phyloP scores from a whole-genome alignment of 768 basidiomycete species.

The Lactifluus pinguis region DNA sequence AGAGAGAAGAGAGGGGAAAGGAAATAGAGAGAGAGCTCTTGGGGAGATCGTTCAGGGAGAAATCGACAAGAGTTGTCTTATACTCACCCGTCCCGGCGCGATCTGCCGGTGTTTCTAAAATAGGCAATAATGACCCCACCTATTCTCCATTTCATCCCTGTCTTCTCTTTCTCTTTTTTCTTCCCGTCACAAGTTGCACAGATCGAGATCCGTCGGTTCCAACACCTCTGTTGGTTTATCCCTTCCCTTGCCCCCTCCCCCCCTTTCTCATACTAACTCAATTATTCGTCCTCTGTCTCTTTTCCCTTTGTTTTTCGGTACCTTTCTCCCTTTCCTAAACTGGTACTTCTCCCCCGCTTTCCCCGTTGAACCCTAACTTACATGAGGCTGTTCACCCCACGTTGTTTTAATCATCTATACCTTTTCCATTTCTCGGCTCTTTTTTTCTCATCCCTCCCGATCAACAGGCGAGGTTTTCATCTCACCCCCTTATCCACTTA shows the following conservation, averaged over 20 bases:
- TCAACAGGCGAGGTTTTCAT: slow-evolving; percentile 20
- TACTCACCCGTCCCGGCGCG: slow-evolving; percentile 9
- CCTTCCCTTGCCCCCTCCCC: not conserved
- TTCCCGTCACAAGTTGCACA: slow-evolving; percentile 9
- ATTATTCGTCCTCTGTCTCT: not conserved
- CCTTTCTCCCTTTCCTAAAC: not conserved
- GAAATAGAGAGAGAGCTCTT: not conserved
- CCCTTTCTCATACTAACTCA: not conserved
- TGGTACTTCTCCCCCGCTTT: not conserved
- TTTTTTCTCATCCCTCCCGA: slow-evolving; percentile 19
- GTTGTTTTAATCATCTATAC: slow-evolving; percentile 21
- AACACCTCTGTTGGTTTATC: not conserved
- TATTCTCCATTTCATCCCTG: slow-evolving; percentile 1
- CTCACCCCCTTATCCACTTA: slow-evolving; percentile 19
- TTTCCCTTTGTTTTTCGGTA: too few species aligned
- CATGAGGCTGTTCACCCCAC: slow-evolving; percentile 18
- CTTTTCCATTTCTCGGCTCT: slow-evolving; percentile 20
- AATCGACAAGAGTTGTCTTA: slow-evolving; percentile 3
- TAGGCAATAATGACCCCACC: slow-evolving; percentile 20
- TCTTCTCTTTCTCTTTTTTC: not conserved
- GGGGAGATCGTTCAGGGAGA: slow-evolving; percentile 6
- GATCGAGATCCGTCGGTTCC: slow-evolving; percentile 1
- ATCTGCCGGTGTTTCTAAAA: slow-evolving; percentile 5
- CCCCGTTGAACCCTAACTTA: slow-evolving; percentile 1
- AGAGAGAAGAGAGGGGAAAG: slow-evolving; percentile 15